Base-by-base conservation (phyloP, 768 basidiomycete species). In the Jaapia argillacea region DNA sequence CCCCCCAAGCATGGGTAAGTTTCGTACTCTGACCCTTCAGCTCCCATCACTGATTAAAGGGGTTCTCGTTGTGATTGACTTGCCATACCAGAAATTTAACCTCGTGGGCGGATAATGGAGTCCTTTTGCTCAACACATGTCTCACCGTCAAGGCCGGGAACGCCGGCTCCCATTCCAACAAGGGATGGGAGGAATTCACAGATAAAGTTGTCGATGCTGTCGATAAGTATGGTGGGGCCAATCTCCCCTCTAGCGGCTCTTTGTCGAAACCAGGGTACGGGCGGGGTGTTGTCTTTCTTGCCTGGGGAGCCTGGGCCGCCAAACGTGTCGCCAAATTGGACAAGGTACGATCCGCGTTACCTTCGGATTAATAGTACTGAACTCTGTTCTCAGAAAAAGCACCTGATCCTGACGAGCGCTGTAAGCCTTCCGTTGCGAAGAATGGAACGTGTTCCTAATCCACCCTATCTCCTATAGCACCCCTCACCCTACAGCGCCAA, bases 121-220 rank as follows among this genome's bases (percentile, higher is more conserved):
- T 97, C 31, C 69, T 96, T 47, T 74, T 94, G 60, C 74, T 96
- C 38, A 97, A 96, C 66, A 87, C 90, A n/a, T 85, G 81, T 46
- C 71, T 97, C 40, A 94, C 93, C 2, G 93, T 96, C 28, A 74
- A 77, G 43, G 83, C 85, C 0, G 72, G 72, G 45, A 52, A 73
- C 44, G 77, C 93, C 14, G 85, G 75, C 27, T 91, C 90, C 41
- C 93, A 96, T 61, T 74, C 80, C 31, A 75, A 77, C 53, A 80
- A 72, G 60, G 93, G 93, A 44, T 96, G 93, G 93, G 90, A 96
- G 59, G 62, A 72, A 41, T 96, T 94, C 58, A 96, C 92, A 3
- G 86, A 75, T 51, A 73, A 83, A 48, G 81, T 94, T 46, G 67
- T 94, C 45, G 75, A 82, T 48, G 72, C 80, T 46, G 81, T 92